Evolutionary conservation across 345 rosid species (phyloP).

Genomic region (Ceriops decandra): DNA sequence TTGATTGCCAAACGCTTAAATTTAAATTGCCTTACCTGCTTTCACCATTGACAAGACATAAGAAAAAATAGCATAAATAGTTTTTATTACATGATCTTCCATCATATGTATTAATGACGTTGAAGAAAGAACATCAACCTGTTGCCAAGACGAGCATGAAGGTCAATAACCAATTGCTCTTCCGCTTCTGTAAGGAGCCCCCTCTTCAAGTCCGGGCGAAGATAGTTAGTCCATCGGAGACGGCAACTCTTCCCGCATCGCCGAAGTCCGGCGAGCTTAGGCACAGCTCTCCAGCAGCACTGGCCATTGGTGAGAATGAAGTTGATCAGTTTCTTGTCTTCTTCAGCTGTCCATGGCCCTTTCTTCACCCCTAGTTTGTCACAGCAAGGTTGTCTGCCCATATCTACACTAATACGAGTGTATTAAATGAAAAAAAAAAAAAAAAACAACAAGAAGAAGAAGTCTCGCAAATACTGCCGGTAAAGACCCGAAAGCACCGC

Average conservation of each 20-base stretch:
- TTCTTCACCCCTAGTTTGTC: conserved; percentile 42
- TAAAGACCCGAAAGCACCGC: conserved; percentile 43
- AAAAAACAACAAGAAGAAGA: not conserved
- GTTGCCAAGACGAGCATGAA: conserved; percentile 74
- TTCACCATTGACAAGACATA: too few species aligned
- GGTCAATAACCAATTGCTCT: conserved; percentile 72
- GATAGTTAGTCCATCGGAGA: conserved; percentile 86
- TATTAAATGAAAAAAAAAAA: too few species aligned
- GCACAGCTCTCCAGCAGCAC: conserved; percentile 39
- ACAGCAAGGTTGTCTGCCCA: conserved; percentile 43
- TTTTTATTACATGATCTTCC: too few species aligned
- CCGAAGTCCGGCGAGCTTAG: conserved; percentile 49
- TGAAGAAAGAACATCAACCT: conserved; percentile 32
- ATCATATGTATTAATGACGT: too few species aligned
- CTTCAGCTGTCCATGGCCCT: conserved; percentile 44
- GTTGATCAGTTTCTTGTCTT: conserved; percentile 35
- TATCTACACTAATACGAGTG: not conserved
- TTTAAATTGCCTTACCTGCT: too few species aligned
- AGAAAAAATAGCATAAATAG: too few species aligned
- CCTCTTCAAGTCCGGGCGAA: conserved; percentile 85
- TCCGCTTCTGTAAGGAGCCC: conserved; percentile 71
- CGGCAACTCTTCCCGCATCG: conserved; percentile 94
- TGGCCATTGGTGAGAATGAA: conserved; percentile 39
- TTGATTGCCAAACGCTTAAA: too few species aligned
- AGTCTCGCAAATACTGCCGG: conserved; percentile 27